Percentiles rank a stretch among this genome's conserved stretches.
Conservation (phyloP, 257 asterid species). For the Lycium ferocissimum region DNA sequence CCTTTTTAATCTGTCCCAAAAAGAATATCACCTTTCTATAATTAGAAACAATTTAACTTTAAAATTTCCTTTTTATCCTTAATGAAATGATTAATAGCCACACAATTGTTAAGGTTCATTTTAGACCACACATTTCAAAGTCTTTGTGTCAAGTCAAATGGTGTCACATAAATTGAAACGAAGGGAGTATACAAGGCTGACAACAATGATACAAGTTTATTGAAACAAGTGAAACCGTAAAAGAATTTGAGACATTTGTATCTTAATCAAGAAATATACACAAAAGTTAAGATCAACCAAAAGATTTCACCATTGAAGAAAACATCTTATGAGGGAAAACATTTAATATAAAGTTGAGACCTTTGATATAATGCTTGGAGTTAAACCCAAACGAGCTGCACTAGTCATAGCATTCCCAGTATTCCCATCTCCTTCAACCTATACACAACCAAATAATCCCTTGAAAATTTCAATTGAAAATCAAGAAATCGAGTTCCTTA, state of each 20-base stretch:
- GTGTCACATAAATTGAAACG: no score
- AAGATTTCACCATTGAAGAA: not conserved
- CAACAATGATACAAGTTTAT: not conserved
- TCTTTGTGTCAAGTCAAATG: no score
- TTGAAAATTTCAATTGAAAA: not conserved
- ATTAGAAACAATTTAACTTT: no score
- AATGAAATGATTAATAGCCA: no score
- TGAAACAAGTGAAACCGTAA: not conserved
- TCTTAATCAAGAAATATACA: no score
- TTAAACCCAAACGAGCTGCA: conserved; percentile 81
- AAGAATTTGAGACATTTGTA: not conserved
- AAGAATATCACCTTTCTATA: no score
- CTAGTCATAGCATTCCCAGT: conserved; percentile 89
- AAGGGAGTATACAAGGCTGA: no score
- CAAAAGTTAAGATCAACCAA: not conserved
- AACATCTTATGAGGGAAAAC: no score
- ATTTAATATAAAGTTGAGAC: conserved; percentile 41
- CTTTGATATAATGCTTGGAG: conserved; percentile 83
- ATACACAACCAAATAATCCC: not conserved
- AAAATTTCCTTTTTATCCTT: no score
- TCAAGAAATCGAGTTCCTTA: not conserved
- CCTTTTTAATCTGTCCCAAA: no score
- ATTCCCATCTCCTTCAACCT: conserved; percentile 94
- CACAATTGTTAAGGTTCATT: no score
- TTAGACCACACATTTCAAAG: no score